A percentile compares a stretch with the other conserved stretches of the same genome.
Conservation (phyloP, 2,329 filamentous ascomycete genomes). For the Cercospora sojina region DNA sequence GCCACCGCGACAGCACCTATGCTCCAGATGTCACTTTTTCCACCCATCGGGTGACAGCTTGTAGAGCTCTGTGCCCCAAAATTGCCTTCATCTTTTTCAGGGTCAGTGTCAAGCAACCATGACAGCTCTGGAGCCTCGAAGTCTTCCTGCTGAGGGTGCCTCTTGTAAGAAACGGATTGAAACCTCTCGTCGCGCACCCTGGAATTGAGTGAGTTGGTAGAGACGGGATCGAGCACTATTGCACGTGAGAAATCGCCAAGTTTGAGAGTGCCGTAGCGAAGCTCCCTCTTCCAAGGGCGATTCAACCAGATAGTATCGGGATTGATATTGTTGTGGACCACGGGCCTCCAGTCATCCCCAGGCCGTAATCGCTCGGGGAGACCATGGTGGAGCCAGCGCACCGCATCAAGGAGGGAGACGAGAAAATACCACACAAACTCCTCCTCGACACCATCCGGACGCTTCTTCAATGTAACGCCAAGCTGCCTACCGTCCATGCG, state of each 20-base stretch:
- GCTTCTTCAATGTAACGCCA: constrained; percentile 2
- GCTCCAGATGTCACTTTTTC: constrained; percentile 18
- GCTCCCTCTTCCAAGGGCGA: neutral
- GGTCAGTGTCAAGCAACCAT: constrained; percentile 9
- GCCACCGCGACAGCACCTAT: constrained; percentile 19
- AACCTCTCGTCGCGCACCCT: neutral
- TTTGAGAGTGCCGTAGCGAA: constrained; percentile 15
- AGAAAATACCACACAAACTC: constrained; percentile 21
- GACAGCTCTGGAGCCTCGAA: constrained; percentile 16
- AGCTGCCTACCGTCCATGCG: constrained; percentile 14
- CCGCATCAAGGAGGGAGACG: constrained; percentile 14
- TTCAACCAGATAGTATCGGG: constrained; percentile 36
- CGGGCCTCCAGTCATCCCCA: constrained; percentile 7
- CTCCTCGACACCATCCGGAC: constrained; percentile 17
- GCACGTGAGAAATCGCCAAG: constrained; percentile 16
- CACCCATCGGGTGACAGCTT: neutral
- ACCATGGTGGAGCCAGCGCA: constrained; percentile 12
- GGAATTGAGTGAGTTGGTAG: neutral
- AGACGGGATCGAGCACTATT: constrained; percentile 1
- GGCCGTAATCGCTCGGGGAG: neutral
- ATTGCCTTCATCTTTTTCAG: neutral
- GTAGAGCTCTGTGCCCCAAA: neutral
- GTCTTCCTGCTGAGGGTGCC: constrained; percentile 4
- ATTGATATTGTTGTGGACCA: constrained; percentile 43
- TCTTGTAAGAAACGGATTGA: neutral